Conservation (phyloP, 2,329 filamentous ascomycete species). For the Aspergillus jensenii region DNA sequence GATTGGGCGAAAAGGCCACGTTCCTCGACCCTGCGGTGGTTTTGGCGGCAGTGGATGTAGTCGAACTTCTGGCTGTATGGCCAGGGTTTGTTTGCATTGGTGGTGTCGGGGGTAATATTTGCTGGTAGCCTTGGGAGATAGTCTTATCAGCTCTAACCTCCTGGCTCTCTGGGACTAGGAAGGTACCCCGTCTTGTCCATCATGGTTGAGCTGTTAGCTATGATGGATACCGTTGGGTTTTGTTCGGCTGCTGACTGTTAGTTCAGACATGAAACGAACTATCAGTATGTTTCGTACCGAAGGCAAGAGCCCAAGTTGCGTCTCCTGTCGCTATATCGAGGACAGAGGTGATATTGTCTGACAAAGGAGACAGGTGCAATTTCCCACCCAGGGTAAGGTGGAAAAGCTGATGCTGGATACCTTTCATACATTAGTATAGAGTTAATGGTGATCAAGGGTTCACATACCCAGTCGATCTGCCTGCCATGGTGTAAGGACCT, state of each 20-base stretch:
- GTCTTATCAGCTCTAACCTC: too few species aligned
- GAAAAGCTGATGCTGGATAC: constrained; percentile 8
- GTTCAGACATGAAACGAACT: background rate
- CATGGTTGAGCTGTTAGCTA: background rate
- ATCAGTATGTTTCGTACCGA: background rate
- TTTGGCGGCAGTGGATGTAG: background rate
- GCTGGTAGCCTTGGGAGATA: background rate
- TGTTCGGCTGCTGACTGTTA: background rate
- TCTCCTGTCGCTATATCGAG: background rate
- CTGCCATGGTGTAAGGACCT: too few species aligned
- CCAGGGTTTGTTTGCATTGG: background rate
- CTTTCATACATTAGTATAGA: too few species aligned
- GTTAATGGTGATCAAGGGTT: too few species aligned
- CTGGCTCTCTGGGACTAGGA: too few species aligned
- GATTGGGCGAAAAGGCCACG: background rate
- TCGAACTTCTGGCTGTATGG: background rate
- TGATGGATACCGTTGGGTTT: background rate
- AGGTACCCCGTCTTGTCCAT: background rate
- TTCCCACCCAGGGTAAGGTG: constrained; percentile 2
- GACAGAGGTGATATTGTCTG: background rate
- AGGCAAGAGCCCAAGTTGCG: background rate
- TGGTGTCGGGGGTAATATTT: background rate
- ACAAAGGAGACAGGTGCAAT: background rate
- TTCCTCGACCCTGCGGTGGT: background rate
- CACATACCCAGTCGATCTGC: too few species aligned